phyloP scores from a whole-genome alignment of 495 filamentous ascomycete species.

The Cercophora scortea region DNA sequence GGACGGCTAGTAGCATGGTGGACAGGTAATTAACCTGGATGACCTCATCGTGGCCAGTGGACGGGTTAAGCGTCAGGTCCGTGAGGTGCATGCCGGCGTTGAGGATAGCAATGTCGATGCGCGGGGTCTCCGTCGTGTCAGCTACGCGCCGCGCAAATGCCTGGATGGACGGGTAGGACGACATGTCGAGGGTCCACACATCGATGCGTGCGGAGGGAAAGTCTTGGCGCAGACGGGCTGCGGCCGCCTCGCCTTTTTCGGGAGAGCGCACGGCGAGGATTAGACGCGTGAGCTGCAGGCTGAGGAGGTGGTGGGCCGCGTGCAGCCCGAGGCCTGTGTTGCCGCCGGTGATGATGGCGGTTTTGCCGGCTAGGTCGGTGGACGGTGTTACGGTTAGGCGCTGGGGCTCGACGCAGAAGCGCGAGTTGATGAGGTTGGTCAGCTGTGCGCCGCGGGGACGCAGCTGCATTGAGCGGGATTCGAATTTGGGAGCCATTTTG shows the following conservation, averaged over 20 bases:
- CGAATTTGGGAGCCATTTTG: background rate
- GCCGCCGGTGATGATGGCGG: conserved; percentile 46
- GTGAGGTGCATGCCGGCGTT: conserved; percentile 42
- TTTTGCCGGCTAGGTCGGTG: conserved; percentile 21
- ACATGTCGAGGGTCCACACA: conserved; percentile 47
- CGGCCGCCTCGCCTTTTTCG: conserved; percentile 3
- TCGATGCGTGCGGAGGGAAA: conserved; percentile 28
- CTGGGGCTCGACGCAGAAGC: conserved; percentile 1
- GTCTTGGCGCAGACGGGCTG: background rate
- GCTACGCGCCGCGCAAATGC: conserved; percentile 34
- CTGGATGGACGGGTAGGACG: conserved; percentile 35
- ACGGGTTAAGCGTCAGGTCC: conserved; percentile 17
- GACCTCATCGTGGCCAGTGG: conserved; percentile 40
- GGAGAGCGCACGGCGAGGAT: conserved; percentile 10
- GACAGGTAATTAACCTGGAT: conserved; percentile 44
- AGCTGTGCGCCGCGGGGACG: background rate
- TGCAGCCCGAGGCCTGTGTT: conserved; percentile 46
- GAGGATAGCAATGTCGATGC: conserved; percentile 44
- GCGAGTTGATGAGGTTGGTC: background rate
- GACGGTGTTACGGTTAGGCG: background rate
- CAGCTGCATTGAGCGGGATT: conserved; percentile 1
- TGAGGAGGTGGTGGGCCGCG: conserved; percentile 29
- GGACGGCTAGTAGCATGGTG: conserved; percentile 38
- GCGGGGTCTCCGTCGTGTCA: conserved; percentile 11
- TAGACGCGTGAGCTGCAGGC: conserved; percentile 1